Conservation (phyloP, 768 basidiomycete genomes). For the Leccinum broughii region DNA sequence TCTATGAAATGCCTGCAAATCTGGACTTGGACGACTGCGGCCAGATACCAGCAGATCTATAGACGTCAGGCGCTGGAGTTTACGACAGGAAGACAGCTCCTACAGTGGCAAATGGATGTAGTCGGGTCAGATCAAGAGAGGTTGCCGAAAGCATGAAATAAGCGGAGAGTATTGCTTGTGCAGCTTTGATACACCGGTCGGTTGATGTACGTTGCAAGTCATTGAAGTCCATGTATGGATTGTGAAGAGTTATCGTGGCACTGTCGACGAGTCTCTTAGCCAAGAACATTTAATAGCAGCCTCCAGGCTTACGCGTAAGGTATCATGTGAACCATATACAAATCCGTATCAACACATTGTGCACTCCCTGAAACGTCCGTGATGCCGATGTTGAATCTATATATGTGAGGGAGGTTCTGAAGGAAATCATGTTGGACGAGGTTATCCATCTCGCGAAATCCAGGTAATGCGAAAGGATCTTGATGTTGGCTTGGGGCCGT, state of each 20-base stretch:
- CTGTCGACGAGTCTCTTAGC: constrained; percentile 39
- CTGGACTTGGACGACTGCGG: constrained; percentile 84
- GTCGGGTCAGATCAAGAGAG: constrained; percentile 73
- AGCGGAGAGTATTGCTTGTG: constrained; percentile 69
- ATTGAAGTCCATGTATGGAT: constrained; percentile 76
- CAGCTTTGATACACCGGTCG: constrained; percentile 68
- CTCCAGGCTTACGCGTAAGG: constrained; percentile 71
- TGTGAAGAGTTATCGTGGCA: constrained; percentile 86
- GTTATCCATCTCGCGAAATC: constrained; percentile 69
- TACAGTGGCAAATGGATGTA: constrained; percentile 84
- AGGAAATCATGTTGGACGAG: constrained; percentile 69
- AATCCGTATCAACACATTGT: constrained; percentile 70
- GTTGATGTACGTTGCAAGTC: constrained; percentile 68
- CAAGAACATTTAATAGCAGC: constrained; percentile 4
- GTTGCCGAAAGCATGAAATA: constrained; percentile 81
- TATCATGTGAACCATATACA: constrained; percentile 84
- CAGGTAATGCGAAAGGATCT: constrained; percentile 66
- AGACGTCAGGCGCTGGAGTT: constrained; percentile 17
- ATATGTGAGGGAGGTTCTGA: constrained; percentile 66
- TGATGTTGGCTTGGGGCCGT: constrained; percentile 69
- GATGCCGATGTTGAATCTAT: constrained; percentile 62
- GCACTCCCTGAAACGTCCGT: constrained; percentile 56
- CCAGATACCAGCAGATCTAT: constrained; percentile 90
- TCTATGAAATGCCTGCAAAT: constrained; percentile 86
- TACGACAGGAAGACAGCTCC: constrained; percentile 29